Evolutionary conservation across 1,139 yeast genomes (phyloP).

Genomic region (Blastobotrys malaysiensis): DNA sequence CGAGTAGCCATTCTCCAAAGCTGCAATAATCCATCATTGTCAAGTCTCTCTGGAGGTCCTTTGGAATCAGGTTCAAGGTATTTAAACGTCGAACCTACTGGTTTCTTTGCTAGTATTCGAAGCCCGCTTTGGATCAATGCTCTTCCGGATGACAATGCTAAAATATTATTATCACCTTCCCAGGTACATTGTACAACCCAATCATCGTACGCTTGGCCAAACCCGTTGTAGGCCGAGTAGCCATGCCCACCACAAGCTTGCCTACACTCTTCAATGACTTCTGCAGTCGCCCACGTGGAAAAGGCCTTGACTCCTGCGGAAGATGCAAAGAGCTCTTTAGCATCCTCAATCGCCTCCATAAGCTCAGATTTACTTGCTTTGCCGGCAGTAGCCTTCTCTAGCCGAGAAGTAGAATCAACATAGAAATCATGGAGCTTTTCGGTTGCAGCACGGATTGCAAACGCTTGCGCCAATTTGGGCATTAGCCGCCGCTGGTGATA

Average conservation of each 20-base stretch:
- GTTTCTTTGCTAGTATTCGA: slow-evolving; percentile 27
- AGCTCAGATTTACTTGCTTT: slow-evolving; percentile 32
- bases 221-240: slow-evolving; percentile 81
- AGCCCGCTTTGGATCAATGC: slow-evolving; percentile 33
- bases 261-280: slow-evolving; percentile 77
- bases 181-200: slow-evolving; percentile 96
- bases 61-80: slow-evolving; percentile 25
- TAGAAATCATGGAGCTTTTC: slow-evolving; percentile 53
- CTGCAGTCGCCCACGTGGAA: slow-evolving; percentile 78
- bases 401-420: slow-evolving; percentile 45
- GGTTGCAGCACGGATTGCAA: slow-evolving; percentile 71
- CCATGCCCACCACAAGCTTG: slow-evolving; percentile 99
- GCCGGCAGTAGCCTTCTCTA: slow-evolving; percentile 35
- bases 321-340: slow-evolving; percentile 74
- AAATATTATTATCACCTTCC: slow-evolving; percentile 93
- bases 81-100: slow-evolving; percentile 27
- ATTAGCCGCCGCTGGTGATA: slow-evolving; percentile 79
- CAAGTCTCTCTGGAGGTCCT: slow-evolving; percentile 21
- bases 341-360: slow-evolving; percentile 45
- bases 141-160: slow-evolving; percentile 73
- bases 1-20: slow-evolving; percentile 39
- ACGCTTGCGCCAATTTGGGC: slow-evolving; percentile 74
- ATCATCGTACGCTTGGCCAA: slow-evolving; percentile 81
- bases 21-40: slow-evolving; percentile 29
- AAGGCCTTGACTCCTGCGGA: slow-evolving; percentile 88